Percentiles rank a stretch among this genome's conserved stretches.
These are phyloP conservation scores for Ophiocordyceps unilateralis DNA, from an alignment of 2,329 filamentous ascomycete species.

Conservation along the genomic window DNA sequence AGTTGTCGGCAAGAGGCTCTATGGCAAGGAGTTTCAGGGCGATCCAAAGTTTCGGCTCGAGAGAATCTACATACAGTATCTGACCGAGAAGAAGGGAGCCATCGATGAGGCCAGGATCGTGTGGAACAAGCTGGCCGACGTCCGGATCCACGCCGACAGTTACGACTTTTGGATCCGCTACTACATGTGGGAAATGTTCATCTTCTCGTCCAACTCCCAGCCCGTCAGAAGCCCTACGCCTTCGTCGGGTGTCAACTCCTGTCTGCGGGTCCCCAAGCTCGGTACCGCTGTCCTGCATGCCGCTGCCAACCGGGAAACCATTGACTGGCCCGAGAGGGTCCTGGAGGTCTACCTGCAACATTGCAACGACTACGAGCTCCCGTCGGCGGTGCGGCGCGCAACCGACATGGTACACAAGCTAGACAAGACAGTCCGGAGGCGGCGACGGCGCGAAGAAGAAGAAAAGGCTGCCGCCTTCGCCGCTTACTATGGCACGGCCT, in stretches of 20 bases:
- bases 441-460: slow-evolving; percentile 47
- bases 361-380: slow-evolving; percentile 80
- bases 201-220: slow-evolving; percentile 26
- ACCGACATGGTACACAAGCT: slow-evolving; percentile 57
- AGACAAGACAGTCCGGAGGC: slow-evolving; percentile 42
- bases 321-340: slow-evolving; percentile 65
- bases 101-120: slow-evolving; percentile 59
- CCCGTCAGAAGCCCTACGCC: slow-evolving; percentile 37
- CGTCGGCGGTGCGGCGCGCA: slow-evolving; percentile 55
- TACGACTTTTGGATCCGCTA: slow-evolving; percentile 91
- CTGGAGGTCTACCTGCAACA: slow-evolving; percentile 60
- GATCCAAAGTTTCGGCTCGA: slow-evolving; percentile 81
- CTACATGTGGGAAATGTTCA: slow-evolving; percentile 78
- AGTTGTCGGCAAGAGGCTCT: slow-evolving; percentile 57
- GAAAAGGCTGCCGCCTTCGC: slow-evolving; percentile 37
- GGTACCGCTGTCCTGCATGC: slow-evolving; percentile 64
- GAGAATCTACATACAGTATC: slow-evolving; percentile 79
- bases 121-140: slow-evolving; percentile 53
- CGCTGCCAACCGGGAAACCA: slow-evolving; percentile 41
- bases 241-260: slow-evolving; percentile 21
- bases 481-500: slow-evolving; percentile 17
- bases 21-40: slow-evolving; percentile 60
- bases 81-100: slow-evolving; percentile 68
- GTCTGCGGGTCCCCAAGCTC: slow-evolving; percentile 46
- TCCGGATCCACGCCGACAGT: slow-evolving; percentile 52